phyloP scores from a whole-genome alignment of 1,284 basidiomycete genomes.

The Somion occarium region DNA sequence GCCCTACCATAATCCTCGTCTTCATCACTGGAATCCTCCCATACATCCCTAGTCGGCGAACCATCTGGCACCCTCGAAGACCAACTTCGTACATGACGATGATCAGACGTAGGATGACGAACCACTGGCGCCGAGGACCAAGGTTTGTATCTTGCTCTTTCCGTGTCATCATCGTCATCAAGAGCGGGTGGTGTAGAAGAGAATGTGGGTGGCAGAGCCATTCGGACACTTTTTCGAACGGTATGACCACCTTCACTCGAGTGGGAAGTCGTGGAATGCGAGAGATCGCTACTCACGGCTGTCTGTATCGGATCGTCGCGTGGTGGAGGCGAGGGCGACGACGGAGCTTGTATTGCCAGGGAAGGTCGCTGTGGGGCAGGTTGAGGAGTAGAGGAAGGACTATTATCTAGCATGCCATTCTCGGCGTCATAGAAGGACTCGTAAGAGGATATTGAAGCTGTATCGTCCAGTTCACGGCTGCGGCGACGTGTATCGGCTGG shows the following conservation, averaged over 20 bases:
- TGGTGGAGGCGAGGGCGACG: slow-evolving; percentile 18
- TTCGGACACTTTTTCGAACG: slow-evolving; percentile 68
- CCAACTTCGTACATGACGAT: slow-evolving; percentile 16
- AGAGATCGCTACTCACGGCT: slow-evolving; percentile 6
- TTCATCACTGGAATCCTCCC: slow-evolving; percentile 72
- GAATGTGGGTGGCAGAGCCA: slow-evolving; percentile 68
- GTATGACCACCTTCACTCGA: slow-evolving; percentile 22
- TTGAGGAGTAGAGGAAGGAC: not conserved
- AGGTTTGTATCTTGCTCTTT: slow-evolving; percentile 15
- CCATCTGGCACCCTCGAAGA: slow-evolving; percentile 20
- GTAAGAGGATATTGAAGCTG: slow-evolving; percentile 51
- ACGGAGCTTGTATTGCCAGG: not conserved
- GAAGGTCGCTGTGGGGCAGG: not conserved
- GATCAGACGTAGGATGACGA: not conserved
- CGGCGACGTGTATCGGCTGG: not conserved
- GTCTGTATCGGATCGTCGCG: slow-evolving; percentile 10
- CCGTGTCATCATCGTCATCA: slow-evolving; percentile 44
- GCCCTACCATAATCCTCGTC: slow-evolving; percentile 62
- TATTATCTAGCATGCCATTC: slow-evolving; percentile 7
- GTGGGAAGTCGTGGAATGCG: slow-evolving; percentile 4
- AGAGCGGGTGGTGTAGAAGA: slow-evolving; percentile 63
- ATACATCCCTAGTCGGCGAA: slow-evolving; percentile 37
- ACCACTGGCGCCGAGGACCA: slow-evolving; percentile 15
- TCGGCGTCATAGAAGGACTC: slow-evolving; percentile 51
- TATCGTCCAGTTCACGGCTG: slow-evolving; percentile 28